Evolutionary conservation across 768 basidiomycete genomes (phyloP), one percentile per base, ranked within the genome.

Genomic region (Mycena amicta): DNA sequence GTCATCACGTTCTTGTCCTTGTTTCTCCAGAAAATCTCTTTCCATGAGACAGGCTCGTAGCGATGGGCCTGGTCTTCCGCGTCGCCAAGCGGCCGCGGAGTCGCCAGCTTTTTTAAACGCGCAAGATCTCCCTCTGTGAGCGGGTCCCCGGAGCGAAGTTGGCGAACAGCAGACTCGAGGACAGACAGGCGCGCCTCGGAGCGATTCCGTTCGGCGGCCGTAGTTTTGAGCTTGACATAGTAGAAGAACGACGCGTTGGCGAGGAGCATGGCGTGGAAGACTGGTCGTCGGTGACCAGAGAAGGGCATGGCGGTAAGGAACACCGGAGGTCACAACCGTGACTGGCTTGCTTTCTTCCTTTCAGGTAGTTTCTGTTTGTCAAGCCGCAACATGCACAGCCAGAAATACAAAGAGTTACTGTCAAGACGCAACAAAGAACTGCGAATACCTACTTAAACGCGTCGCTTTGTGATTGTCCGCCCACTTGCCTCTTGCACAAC

Each of bases 161-260:
- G 83, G 25, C 76, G 72, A 5, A 77, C 76, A 53, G 89, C 78
- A 52, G 83, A 83, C 56, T 85, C 79, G 56, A 91, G 76, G 60
- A 91, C 83, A 22, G 87, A 83, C 37, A 83, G 75, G 56, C 82
- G 86, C 4, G 88, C 86, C 52, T 78, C 70, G 41, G 80, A 67
- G 25, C 81, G 81, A 16, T 83, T 76, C 41, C 80, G 80, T 56
- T 88, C 84, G 41, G 83, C 83, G 46, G 78, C 80, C 31, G 77
- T 74, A 0, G 66, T 64, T 50, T 77, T 81, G 58, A 84, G 78
- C 52, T 83, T 64, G 56, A 55, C 60, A 23, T 64, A 64, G 39
- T 64, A 64, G 30, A 64, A 64, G 53, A 64, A 64, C 4, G 62
- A 64, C 15, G 62, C 62, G 5, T 64, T 41, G 18, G 62, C 62